These are phyloP conservation scores for Diospyros lotus DNA, from an alignment of 148 eudicot genomes.

Conservation along the genomic window DNA sequence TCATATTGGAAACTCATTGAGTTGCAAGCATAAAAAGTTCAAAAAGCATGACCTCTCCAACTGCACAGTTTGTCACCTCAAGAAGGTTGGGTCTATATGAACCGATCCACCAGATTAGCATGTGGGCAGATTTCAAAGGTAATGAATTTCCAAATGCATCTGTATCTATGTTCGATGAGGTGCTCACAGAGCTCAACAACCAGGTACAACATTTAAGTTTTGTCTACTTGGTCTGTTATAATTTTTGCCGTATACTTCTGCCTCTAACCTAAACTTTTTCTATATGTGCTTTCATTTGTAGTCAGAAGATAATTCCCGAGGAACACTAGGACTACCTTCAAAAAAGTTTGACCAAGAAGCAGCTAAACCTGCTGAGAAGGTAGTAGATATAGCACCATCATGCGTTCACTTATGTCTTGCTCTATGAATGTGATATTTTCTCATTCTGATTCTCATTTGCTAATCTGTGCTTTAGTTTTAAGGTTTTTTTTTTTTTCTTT, in stretches of 20 bases:
- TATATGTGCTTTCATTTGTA: constrained; percentile 20
- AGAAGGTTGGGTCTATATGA: constrained; percentile 83
- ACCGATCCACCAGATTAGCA: constrained; percentile 69
- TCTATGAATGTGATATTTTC: neutral
- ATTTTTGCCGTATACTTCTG: constrained; percentile 1
- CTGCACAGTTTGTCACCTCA: constrained; percentile 60
- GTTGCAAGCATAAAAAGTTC: constrained; percentile 12
- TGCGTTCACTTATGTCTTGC: neutral
- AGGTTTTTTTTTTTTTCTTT: neutral
- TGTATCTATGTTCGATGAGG: constrained; percentile 42
- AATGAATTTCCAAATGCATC: constrained; percentile 49
- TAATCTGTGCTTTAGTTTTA: too few relatives aligned
- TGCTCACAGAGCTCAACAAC: constrained; percentile 52
- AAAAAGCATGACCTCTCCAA: constrained; percentile 58
- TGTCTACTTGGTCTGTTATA: neutral
- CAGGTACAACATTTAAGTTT: constrained; percentile 36
- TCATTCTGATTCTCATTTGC: too few relatives aligned
- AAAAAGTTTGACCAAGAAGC: constrained; percentile 68
- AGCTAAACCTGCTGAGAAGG: constrained; percentile 67
- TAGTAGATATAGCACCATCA: constrained; percentile 10
- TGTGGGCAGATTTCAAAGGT: constrained; percentile 83
- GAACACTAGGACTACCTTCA: constrained; percentile 41
- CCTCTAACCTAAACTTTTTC: neutral
- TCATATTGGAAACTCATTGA: constrained; percentile 9
- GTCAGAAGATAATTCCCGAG: constrained; percentile 84